These are phyloP conservation scores for Fistulinella cinereoalba DNA, from an alignment of 1,284 basidiomycete species.

Conservation along the genomic window DNA sequence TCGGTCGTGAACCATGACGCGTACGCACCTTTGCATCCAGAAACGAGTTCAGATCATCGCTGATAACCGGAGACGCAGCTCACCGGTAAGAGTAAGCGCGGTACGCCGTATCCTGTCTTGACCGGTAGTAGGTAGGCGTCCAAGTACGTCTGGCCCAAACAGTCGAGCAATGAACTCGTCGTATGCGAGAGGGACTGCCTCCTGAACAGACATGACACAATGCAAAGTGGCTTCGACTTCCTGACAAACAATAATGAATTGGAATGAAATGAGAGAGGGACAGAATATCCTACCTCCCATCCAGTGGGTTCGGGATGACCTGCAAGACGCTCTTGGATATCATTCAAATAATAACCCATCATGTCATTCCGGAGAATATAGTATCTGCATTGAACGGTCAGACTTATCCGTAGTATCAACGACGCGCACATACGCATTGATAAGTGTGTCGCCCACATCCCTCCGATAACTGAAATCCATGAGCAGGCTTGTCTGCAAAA, in stretches of 20 bases:
- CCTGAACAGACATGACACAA: constrained; percentile 81
- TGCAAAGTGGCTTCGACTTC: constrained; percentile 83
- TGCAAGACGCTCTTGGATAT: constrained; percentile 54
- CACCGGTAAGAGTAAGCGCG: constrained; percentile 69
- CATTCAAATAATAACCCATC: constrained; percentile 65
- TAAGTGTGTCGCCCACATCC: constrained; percentile 87
- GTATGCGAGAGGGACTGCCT: constrained; percentile 78
- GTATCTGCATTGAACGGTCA: constrained; percentile 51
- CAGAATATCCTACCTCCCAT: constrained; percentile 66
- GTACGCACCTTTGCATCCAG: constrained; percentile 60
- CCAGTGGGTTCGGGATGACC: constrained; percentile 36
- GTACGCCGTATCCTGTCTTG: constrained; percentile 70
- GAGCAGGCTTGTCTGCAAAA: constrained; percentile 9
- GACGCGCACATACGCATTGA: constrained; percentile 69
- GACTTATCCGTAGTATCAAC: not conserved
- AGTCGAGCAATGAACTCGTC: constrained; percentile 61
- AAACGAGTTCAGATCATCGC: not conserved
- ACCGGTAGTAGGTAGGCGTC: constrained; percentile 61
- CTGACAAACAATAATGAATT: constrained; percentile 37
- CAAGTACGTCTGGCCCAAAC: constrained; percentile 70
- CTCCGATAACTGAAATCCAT: constrained; percentile 65
- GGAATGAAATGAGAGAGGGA: not conserved
- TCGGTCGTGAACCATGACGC: constrained; percentile 79
- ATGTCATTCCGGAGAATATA: constrained; percentile 84
- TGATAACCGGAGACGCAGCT: constrained; percentile 12